Conservation (phyloP, 2,329 filamentous ascomycete species). For the Diplodia sapinea region DNA sequence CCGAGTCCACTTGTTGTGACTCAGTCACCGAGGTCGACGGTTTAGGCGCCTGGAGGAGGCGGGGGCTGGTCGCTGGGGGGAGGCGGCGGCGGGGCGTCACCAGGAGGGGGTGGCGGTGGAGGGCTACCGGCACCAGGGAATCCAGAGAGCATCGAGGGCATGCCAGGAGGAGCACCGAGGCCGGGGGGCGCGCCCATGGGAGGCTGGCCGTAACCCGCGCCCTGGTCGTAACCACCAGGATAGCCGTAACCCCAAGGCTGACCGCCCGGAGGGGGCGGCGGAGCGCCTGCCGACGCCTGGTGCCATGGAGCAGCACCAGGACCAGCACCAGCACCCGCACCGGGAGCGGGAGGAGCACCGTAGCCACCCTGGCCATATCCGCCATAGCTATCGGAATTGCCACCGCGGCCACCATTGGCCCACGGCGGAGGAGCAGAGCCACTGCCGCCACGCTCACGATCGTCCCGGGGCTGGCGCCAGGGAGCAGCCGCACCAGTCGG, state of each 20-base stretch:
- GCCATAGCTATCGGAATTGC: conserved; percentile 40
- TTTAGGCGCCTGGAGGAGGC: conserved; percentile 53
- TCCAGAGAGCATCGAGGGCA: conserved; percentile 71
- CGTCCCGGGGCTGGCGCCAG: conserved; percentile 65
- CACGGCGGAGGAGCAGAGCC: conserved; percentile 56
- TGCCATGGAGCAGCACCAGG: conserved; percentile 63
- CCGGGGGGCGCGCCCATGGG: conserved; percentile 47
- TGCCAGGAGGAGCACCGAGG: conserved; percentile 57
- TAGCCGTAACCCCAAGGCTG: conserved; percentile 54
- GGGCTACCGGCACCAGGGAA: conserved; percentile 58
- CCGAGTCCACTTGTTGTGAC: not conserved
- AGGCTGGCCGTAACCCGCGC: conserved; percentile 35
- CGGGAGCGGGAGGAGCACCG: conserved; percentile 49
- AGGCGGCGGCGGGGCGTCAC: conserved; percentile 65
- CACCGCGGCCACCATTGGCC: conserved; percentile 41
- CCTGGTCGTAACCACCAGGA: conserved; percentile 47
- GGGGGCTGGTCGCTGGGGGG: conserved; percentile 64
- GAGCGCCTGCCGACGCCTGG: conserved; percentile 57
- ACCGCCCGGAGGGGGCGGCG: conserved; percentile 48
- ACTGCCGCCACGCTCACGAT: conserved; percentile 48
- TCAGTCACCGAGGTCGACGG: not conserved
- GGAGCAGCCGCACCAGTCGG: conserved; percentile 84
- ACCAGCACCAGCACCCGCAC: conserved; percentile 34
- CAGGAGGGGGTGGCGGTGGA: conserved; percentile 66
- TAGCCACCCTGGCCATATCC: conserved; percentile 41